Evolutionary conservation across 345 rosid species (phyloP).

Genomic region (Acer campestre): DNA sequence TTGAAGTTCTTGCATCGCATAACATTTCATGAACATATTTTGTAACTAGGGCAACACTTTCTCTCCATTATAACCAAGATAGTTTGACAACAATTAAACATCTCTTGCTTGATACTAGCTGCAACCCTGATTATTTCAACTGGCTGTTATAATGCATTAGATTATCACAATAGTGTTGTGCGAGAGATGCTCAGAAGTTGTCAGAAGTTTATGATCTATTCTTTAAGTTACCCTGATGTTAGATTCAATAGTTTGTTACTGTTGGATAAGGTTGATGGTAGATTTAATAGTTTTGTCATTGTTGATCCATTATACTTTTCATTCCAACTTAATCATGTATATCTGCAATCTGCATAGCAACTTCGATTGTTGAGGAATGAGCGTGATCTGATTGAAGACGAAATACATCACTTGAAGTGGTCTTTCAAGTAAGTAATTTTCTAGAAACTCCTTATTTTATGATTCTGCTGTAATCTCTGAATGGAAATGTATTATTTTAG

Average conservation of each 20-base stretch:
- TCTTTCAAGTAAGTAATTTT: conserved; percentile 62
- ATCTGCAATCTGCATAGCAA: conserved; percentile 49
- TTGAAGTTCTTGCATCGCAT: background rate
- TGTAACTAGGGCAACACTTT: background rate
- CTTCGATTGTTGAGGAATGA: conserved; percentile 72
- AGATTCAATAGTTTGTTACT: background rate
- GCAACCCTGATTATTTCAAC: background rate
- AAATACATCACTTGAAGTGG: conserved; percentile 81
- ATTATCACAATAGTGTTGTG: background rate
- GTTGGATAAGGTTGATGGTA: background rate
- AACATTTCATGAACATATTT: background rate
- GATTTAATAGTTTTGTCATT: background rate
- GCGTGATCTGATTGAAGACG: conserved; percentile 89
- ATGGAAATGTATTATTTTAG: background rate
- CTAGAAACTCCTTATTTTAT: background rate
- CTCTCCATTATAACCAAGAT: background rate
- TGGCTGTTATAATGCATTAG: background rate
- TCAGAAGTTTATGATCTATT: background rate
- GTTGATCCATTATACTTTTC: background rate
- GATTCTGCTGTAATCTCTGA: background rate
- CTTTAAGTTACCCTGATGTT: background rate
- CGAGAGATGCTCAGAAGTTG: background rate
- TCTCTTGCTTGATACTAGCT: background rate
- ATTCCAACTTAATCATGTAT: conserved; percentile 3
- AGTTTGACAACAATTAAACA: background rate